Evolutionary conservation across 2,329 filamentous ascomycete species (phyloP).

Genomic region (Furcasterigmium furcatum): DNA sequence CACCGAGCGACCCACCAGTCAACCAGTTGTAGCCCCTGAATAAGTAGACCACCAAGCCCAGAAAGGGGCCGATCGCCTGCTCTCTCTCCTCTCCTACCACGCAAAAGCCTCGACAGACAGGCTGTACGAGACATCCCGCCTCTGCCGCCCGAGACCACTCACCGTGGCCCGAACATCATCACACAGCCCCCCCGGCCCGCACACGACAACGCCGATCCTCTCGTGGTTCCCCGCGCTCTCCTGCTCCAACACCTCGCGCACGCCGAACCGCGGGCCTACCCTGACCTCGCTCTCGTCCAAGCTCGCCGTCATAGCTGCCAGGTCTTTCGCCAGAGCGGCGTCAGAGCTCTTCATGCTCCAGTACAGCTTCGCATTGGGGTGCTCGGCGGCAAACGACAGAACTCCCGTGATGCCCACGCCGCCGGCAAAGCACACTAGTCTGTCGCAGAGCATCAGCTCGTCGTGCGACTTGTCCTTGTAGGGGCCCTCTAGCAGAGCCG

Average conservation of each 20-base stretch:
- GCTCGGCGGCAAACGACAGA: conserved; percentile 3
- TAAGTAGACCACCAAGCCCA: no score
- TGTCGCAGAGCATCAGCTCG: background rate
- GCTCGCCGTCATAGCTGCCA: background rate
- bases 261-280: conserved; percentile 2
- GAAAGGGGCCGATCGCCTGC: no score
- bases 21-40: no score
- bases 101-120: conserved; percentile 23
- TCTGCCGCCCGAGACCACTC: conserved; percentile 5
- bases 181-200: conserved; percentile 12
- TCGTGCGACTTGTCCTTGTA: conserved; percentile 22
- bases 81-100: no score
- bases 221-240: background rate
- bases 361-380: background rate
- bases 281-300: conserved; percentile 10
- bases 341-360: conserved; percentile 5
- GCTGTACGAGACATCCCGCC: conserved; percentile 15
- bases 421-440: background rate
- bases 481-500: conserved; percentile 16
- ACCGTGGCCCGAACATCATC: conserved; percentile 19
- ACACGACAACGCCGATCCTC: conserved; percentile 9
- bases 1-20: no score
- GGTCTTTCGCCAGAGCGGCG: conserved; percentile 1
- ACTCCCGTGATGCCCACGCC: background rate
- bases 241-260: conserved; percentile 3